Evolutionary conservation across 306 rosid genomes (phyloP).

Genomic region (Cucumis cinereus): DNA sequence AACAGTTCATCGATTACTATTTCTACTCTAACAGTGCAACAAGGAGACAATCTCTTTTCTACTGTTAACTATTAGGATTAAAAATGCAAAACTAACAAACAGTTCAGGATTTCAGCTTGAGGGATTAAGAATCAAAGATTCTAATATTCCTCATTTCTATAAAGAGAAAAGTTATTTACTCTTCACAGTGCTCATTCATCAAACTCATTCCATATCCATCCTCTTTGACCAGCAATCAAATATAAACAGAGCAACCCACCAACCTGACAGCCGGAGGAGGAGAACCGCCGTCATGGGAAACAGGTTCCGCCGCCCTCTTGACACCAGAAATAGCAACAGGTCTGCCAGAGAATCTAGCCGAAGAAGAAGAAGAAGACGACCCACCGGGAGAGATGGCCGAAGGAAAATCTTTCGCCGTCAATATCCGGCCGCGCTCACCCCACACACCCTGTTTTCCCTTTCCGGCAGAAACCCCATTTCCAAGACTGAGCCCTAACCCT

Average conservation of each 20-base stretch:
- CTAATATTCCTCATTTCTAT: not conserved
- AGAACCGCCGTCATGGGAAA: slow-evolving; percentile 37
- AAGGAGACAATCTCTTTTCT: not conserved
- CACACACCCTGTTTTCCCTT: slow-evolving; percentile 23
- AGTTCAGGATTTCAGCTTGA: not conserved
- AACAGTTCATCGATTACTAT: not conserved
- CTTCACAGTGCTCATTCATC: not conserved
- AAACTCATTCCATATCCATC: not conserved
- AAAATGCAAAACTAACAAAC: not conserved
- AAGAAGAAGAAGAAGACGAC: slow-evolving; percentile 16
- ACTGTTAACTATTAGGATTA: not conserved
- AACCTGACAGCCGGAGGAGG: slow-evolving; percentile 44
- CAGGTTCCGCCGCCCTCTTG: slow-evolving; percentile 59
- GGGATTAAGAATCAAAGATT: not conserved
- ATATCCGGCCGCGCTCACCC: slow-evolving; percentile 48
- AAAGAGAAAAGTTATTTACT: not conserved
- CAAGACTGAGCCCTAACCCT: slow-evolving; percentile 29
- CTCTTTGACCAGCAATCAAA: not conserved
- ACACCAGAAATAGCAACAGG: slow-evolving; percentile 38
- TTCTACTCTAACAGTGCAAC: not conserved
- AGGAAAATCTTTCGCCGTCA: slow-evolving; percentile 58
- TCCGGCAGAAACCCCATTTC: slow-evolving; percentile 15
- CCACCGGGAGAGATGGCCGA: slow-evolving; percentile 29
- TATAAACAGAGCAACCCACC: not conserved
- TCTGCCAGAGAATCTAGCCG: slow-evolving; percentile 30